Base-by-base conservation (phyloP, 208 protist genomes). In the Acanthamoeba lenticulata region DNA sequence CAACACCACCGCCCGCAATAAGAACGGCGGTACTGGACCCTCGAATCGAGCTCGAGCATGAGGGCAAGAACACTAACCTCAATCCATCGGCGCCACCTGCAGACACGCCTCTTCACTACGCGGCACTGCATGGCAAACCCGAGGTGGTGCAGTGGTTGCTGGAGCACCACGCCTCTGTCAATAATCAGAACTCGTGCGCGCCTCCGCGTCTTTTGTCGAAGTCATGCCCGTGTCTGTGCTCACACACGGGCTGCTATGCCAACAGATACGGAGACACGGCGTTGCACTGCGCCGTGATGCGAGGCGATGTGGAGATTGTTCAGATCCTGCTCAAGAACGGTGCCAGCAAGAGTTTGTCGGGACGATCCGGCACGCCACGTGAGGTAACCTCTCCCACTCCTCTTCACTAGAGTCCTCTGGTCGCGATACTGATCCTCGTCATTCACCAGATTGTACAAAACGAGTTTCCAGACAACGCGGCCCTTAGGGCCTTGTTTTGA, bases 221-320 rank as follows among this genome's bases (percentile, higher is more conserved):
- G n/a, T n/a, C n/a, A n/a, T n/a, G n/a, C n/a, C n/a, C n/a, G n/a
- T n/a, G n/a, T 57, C 15, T n/a, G 15, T 2, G 4, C 27, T 21
- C 15, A 57, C 27, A 19, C 15, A 2, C 17, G 17, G 9, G 15
- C 52, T n/a, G 15, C 52, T 24, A 57, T 2, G n/a, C 15, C 45
- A n/a, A n/a, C 52, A 72, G 62, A 83, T 83, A 83, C 29, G 72
- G 72, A 15, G 72, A 83, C 72, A 83, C 72, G 3, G 72, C 72
- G 6, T 19, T 83, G 0, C 72, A 83, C 72, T 83, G 72, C 9
- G 72, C 72, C 38, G 72, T 83, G 72, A 24, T 44, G 21, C 24
- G 72, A 47, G 72, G 72, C 72, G 72, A 83, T 49, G 40, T 32
- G 72, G 72, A 83, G 72, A 83, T 49, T 27, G 72, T 49, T 11